Conservation (phyloP, 495 filamentous ascomycete genomes). For the Talaromyces liani region DNA sequence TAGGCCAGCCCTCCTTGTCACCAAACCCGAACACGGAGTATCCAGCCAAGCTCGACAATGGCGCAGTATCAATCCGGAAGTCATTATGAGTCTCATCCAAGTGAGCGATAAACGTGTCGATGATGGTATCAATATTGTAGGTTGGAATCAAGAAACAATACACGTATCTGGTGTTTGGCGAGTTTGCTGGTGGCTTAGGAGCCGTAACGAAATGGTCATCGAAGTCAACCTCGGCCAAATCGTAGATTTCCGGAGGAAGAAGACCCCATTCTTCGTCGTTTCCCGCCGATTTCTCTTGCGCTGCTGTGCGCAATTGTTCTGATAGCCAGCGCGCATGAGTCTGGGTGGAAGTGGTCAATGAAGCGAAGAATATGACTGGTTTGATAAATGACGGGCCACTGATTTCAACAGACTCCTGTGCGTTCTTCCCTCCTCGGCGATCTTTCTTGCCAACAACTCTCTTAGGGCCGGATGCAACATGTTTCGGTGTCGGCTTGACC, state of each 20-base stretch:
- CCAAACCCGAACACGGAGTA: constrained; percentile 94
- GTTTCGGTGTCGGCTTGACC: constrained; percentile 8
- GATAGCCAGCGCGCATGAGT: constrained; percentile 52
- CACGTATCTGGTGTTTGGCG: constrained; percentile 51
- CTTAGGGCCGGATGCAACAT: constrained; percentile 25
- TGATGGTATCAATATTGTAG: constrained; percentile 87
- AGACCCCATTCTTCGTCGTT: constrained; percentile 31
- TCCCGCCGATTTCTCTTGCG: constrained; percentile 20
- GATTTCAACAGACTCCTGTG: constrained; percentile 13
- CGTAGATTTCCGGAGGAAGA: constrained; percentile 58
- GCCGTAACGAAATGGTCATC: constrained; percentile 79
- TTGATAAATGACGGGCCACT: constrained; percentile 46
- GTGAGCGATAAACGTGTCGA: constrained; percentile 75
- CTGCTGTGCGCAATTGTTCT: constrained; percentile 37
- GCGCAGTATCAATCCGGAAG: constrained; percentile 87
- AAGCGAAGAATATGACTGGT: constrained; percentile 79
- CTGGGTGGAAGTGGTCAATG: constrained; percentile 73
- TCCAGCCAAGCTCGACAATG: constrained; percentile 66
- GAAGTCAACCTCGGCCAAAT: constrained; percentile 78
- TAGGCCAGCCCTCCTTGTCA: constrained; percentile 84
- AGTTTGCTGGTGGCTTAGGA: constrained; percentile 43
- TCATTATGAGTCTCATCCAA: constrained; percentile 88
- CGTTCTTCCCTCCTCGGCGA: constrained; percentile 19
- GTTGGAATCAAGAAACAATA: constrained; percentile 79
- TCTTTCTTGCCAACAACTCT: constrained; percentile 33